These are phyloP conservation scores for Entomophthora muscae DNA, from an alignment of 371 early-diverging fungal species.

Conservation along the genomic window DNA sequence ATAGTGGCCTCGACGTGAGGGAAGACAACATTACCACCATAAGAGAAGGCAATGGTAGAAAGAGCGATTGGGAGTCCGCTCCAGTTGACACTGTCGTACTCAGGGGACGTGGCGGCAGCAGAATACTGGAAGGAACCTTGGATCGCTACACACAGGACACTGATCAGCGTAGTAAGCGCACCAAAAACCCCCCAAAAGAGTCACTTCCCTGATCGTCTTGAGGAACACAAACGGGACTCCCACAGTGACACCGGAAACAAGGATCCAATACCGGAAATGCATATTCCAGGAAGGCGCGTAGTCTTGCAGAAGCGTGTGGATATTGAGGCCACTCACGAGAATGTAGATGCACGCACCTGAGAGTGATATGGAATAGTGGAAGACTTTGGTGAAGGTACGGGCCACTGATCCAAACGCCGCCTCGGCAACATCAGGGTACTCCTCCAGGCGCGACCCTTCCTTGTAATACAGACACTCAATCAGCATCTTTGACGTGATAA, in stretches of 20 bases:
- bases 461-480: constrained; percentile 50
- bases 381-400: constrained; percentile 30
- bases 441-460: constrained; percentile 18
- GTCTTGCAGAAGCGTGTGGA: not conserved
- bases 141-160: constrained; percentile 55
- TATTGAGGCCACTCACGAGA: constrained; percentile 45
- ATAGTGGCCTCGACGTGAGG: constrained; percentile 71
- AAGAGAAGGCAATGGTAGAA: constrained; percentile 53
- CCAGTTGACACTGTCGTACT: constrained; percentile 19
- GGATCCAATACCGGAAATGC: constrained; percentile 39
- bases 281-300: constrained; percentile 39
- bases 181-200: constrained; percentile 28
- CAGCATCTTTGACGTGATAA: constrained; percentile 43
- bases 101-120: constrained; percentile 6
- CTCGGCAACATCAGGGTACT: constrained; percentile 36
- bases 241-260: constrained; percentile 36
- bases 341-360: constrained; percentile 63
- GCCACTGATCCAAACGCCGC: constrained; percentile 45
- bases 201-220: constrained; percentile 55
- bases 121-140: constrained; percentile 13
- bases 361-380: constrained; percentile 43
- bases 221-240: constrained; percentile 46
- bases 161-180: constrained; percentile 45
- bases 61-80: constrained; percentile 16
- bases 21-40: constrained; percentile 61